These are phyloP conservation scores for Chlorencoelia australis DNA, from an alignment of 2,329 filamentous ascomycete species.

Conservation along the genomic window DNA sequence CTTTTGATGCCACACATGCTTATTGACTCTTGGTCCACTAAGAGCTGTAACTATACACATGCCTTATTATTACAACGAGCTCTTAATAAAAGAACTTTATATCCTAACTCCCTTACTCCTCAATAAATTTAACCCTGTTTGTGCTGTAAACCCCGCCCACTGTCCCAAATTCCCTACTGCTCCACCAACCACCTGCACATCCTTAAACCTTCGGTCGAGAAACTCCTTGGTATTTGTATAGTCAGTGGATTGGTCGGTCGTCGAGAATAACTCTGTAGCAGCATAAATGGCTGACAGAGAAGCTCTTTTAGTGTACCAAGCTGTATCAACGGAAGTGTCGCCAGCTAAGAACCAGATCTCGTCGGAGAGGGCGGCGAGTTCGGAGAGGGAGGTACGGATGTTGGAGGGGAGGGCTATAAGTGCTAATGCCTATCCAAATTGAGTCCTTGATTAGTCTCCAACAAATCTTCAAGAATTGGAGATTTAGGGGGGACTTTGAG, in stretches of 20 bases:
- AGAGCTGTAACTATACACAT: too few species aligned
- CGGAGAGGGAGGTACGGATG: constrained; percentile 63
- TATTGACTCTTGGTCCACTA: too few species aligned
- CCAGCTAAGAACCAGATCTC: constrained; percentile 86
- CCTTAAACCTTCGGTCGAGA: constrained; percentile 58
- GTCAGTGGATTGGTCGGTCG: constrained; percentile 65
- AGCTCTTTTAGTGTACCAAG: constrained; percentile 74
- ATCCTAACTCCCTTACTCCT: constrained; percentile 82
- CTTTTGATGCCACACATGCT: too few species aligned
- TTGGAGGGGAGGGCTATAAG: constrained; percentile 81
- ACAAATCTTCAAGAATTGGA: background rate
- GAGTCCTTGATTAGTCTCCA: background rate
- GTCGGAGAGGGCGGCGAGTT: constrained; percentile 75
- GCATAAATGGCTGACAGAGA: constrained; percentile 60
- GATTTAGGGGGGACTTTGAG: background rate
- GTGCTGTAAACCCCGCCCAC: constrained; percentile 75
- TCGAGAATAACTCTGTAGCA: constrained; percentile 85
- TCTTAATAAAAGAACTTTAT: constrained; percentile 4
- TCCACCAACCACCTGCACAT: constrained; percentile 52
- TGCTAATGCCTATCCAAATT: constrained; percentile 52
- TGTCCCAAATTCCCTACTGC: constrained; percentile 55
- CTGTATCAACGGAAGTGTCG: constrained; percentile 69
- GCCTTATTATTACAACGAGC: too few species aligned
- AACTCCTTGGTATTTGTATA: constrained; percentile 73
- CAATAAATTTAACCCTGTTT: constrained; percentile 68